Evolutionary conservation across 176 grass and related monocot genomes (phyloP), one percentile per base, ranked within the genome.

Genomic region (Triticum timopheevii): DNA sequence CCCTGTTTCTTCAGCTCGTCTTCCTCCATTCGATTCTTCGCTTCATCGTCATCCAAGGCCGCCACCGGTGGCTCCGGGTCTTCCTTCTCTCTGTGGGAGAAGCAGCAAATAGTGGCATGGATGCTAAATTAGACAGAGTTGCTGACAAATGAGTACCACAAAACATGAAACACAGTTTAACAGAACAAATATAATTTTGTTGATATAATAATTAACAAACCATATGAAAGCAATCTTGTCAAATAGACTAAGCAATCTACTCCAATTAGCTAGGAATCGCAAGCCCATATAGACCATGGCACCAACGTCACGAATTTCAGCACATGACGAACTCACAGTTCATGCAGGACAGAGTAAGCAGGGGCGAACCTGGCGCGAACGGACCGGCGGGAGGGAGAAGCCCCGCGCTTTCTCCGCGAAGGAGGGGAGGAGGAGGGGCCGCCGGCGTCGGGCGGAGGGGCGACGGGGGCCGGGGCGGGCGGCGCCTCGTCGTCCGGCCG

Each of bases 71-170:
- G 42, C 31, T 36, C 3, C 9, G 19, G 27, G 49, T 34, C 50
- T 1, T 34, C n/a, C 33, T 50, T 68, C 28, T 77, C 50, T 85
- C 83, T 86, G 56, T 28, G 15, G 20, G 52, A 73, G 68, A 85
- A 85, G 4, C 44, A 81, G 61, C 28, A 85, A 89, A 84, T 35
- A 49, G 73, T 74, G 30, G 2, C 8, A 50, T 6, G 23, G 19
- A 54, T 42, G 19, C 61, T 68, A 85, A 80, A 23, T 74, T 19
- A 80, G 33, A 66, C 1, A 65, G 10, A 10, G n/a, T 25, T 33
- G 1, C 19, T 1, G 56, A 59, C 56, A 59, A 22, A 72, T 17
- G 15, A 73, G 59, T 24, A 24, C 0, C 20, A 36, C 80, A 23
- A 4, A 63, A 7, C 38, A 83, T 58, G 35, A 70, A 50, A 49